phyloP scores from a whole-genome alignment of 805 yeast species.

The Candida golubevii region DNA sequence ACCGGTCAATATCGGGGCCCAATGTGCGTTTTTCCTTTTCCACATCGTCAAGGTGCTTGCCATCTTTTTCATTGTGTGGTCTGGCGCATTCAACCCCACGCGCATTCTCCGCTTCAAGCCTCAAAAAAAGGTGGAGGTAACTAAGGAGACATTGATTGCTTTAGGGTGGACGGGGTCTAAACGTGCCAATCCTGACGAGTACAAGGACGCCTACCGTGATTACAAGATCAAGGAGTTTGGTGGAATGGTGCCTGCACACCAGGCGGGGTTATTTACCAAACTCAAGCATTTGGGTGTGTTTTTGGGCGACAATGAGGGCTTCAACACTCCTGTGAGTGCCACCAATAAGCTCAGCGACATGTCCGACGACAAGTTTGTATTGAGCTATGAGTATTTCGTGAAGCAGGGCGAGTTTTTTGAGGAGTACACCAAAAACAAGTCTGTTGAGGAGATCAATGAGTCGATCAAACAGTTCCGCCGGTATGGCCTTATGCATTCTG shows the following conservation, averaged over 20 bases:
- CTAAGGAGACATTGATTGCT: slow-evolving; percentile 52
- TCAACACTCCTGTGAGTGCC: slow-evolving; percentile 49
- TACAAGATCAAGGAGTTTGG: slow-evolving; percentile 62
- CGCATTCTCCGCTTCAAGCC: slow-evolving; percentile 28
- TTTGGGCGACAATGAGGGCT: slow-evolving; percentile 83
- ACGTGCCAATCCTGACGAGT: slow-evolving; percentile 65
- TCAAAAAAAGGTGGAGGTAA: slow-evolving; percentile 27
- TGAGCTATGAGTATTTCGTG: slow-evolving; percentile 54
- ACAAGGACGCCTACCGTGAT: slow-evolving; percentile 65
- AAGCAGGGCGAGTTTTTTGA: slow-evolving; percentile 48
- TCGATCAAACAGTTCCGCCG: slow-evolving; percentile 61
- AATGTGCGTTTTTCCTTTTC: slow-evolving; percentile 64
- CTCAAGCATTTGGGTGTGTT: slow-evolving; percentile 56
- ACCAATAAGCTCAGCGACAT: slow-evolving; percentile 36
- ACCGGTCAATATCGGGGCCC: slow-evolving; percentile 43
- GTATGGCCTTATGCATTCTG: slow-evolving; percentile 55
- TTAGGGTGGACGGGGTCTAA: slow-evolving; percentile 97
- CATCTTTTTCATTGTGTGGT: slow-evolving; percentile 53
- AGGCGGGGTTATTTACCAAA: slow-evolving; percentile 60
- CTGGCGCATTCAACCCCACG: slow-evolving; percentile 77
- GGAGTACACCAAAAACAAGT: slow-evolving; percentile 33
- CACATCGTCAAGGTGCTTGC: slow-evolving; percentile 61
- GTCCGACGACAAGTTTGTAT: slow-evolving; percentile 40
- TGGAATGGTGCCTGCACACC: slow-evolving; percentile 71
- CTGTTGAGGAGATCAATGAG: slow-evolving; percentile 34